Evolutionary conservation across 2,329 filamentous ascomycete genomes (phyloP).

Genomic region (Talaromyces sp.): DNA sequence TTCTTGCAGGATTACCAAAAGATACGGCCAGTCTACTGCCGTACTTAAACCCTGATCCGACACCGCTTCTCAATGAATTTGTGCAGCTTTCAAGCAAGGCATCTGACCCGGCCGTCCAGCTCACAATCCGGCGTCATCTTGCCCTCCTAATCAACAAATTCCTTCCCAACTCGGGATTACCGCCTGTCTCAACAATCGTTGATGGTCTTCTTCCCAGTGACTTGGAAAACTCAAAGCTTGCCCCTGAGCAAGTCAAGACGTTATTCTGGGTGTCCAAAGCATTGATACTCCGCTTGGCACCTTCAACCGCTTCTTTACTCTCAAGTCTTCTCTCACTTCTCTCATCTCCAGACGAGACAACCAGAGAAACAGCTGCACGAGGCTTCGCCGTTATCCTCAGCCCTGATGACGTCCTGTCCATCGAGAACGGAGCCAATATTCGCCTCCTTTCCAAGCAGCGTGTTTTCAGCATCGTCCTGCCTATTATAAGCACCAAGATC

Average conservation of each 20-base stretch:
- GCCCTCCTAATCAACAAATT: slow-evolving; percentile 38
- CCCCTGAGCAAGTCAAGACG: slow-evolving; percentile 44
- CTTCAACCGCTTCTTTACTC: slow-evolving; percentile 46
- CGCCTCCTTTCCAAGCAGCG: slow-evolving; percentile 59
- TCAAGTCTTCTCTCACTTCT: slow-evolving; percentile 43
- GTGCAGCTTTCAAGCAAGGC: slow-evolving; percentile 26
- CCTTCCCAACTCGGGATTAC: slow-evolving; percentile 27
- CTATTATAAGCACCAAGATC: slow-evolving; percentile 50
- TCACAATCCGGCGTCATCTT: slow-evolving; percentile 38
- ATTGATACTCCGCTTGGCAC: slow-evolving; percentile 49
- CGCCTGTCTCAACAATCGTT: slow-evolving; percentile 25
- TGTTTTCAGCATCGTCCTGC: slow-evolving; percentile 55
- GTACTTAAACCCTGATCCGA: slow-evolving; percentile 21
- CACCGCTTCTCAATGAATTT: slow-evolving; percentile 30
- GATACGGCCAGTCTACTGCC: slow-evolving; percentile 25
- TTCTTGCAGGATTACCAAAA: slow-evolving; percentile 48
- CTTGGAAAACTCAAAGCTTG: slow-evolving; percentile 18
- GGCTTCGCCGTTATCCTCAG: slow-evolving; percentile 56
- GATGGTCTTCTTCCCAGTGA: slow-evolving; percentile 23
- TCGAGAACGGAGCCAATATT: slow-evolving; percentile 56
- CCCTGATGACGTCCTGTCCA: slow-evolving; percentile 55
- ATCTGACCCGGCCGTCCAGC: slow-evolving; percentile 29
- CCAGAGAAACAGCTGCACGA: slow-evolving; percentile 48
- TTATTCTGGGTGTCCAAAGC: slow-evolving; percentile 59
- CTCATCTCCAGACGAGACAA: slow-evolving; percentile 37